A percentile compares a stretch with the other conserved stretches of the same genome.
phyloP scores from a whole-genome alignment of 164 flowering plant genomes.

The Houttuynia cordata region DNA sequence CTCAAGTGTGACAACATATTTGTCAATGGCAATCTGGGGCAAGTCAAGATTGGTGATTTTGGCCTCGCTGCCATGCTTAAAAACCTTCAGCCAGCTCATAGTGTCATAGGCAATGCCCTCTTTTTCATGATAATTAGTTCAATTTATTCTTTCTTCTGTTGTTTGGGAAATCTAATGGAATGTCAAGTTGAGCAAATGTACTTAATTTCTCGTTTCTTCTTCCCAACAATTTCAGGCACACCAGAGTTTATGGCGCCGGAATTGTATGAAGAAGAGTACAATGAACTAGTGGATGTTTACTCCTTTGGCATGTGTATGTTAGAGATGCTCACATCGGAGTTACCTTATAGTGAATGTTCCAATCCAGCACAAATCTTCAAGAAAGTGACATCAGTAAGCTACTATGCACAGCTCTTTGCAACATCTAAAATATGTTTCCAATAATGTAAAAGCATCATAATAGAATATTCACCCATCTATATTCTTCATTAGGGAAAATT shows the following conservation, averaged over 20 bases:
- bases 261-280: slow-evolving; percentile 76
- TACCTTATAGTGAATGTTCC: slow-evolving; percentile 76
- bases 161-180: no score
- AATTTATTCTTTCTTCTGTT: no score
- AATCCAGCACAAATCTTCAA: slow-evolving; percentile 92
- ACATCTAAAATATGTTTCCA: neutral
- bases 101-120: slow-evolving; percentile 50
- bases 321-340: slow-evolving; percentile 86
- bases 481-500: slow-evolving; percentile 46
- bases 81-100: slow-evolving; percentile 60
- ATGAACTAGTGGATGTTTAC: slow-evolving; percentile 85
- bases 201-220: neutral
- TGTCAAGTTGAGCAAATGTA: no score
- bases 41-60: slow-evolving; percentile 89
- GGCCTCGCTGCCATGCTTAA: slow-evolving; percentile 80
- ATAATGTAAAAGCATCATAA: neutral
- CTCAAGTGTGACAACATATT: slow-evolving; percentile 95
- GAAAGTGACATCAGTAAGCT: slow-evolving; percentile 77
- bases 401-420: neutral
- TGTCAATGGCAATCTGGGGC: slow-evolving; percentile 86
- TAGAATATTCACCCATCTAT: no score
- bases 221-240: slow-evolving; percentile 37
- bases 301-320: slow-evolving; percentile 88
- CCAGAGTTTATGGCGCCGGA: slow-evolving; percentile 99
- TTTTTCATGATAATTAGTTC: neutral